Evolutionary conservation across 2,329 filamentous ascomycete species (phyloP), one percentile per base, ranked within the genome.

Genomic region (Ploettnerulaceae sp.): DNA sequence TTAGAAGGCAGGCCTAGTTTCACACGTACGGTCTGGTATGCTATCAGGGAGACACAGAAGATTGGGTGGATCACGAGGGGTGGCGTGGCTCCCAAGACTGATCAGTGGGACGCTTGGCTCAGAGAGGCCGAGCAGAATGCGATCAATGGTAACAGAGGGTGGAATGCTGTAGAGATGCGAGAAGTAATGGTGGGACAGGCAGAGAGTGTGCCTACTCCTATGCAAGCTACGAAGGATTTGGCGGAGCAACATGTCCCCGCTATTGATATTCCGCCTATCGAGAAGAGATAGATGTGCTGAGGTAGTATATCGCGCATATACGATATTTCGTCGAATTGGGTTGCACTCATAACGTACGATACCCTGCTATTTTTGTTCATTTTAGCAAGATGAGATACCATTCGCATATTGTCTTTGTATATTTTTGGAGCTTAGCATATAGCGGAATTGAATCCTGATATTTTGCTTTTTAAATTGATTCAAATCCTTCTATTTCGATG

Each of bases 11-110:
- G 63, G 9, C 67, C 69, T 6, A 75, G 69, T 45, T 81, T 73
- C 55, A 82, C 77, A 0, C 64, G 73, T 12, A 78, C 74, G 1
- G 62, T 81, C 46, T 81, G 77, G 77, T 77, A 71, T 52, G 76
- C 75, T 2, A 77, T 82, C 36, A 68, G 72, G 9, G 74, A 76
- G 56, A 79, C 77, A 0, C 61, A 69, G 56, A 65, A 66, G 18
- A 74, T 67, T 0, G 71, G 70, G 3, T 82, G 79, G 79, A 72
- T 77, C 2, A 64, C 66, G 47, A 66, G 69, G 31, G 72, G 69
- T 38, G 71, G 74, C 9, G 72, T 74, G 0, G 74, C 76, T 0
- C 77, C 79, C 0, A 61, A 61, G 8, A 79, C 77, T 0, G 57
- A 64, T 0, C 66, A 73, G 48, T 82, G 78, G 77, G 66, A 68